Base-by-base conservation (phyloP, 1,284 basidiomycete genomes). In the Malassezia slooffiae region DNA sequence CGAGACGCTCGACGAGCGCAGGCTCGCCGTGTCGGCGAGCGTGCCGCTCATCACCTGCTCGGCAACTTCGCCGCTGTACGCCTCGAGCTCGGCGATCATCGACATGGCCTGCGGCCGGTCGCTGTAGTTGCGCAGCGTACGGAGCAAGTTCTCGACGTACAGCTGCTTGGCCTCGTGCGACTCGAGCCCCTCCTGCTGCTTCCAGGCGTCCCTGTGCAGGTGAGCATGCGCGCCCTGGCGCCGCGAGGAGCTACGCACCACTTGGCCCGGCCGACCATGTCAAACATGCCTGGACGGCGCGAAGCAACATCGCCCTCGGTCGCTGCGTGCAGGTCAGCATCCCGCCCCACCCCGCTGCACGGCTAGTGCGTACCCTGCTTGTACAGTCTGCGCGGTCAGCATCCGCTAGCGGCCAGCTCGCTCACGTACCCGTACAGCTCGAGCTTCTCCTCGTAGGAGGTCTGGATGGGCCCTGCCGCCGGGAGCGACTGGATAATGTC, bases 371-470 rank as follows among this genome's bases (percentile, higher is more conserved):
- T 9, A 60, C 61, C 61, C 46, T 71, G 70, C 49, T 71, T 71
- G 58, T 67, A 71, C 11, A 68, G 58, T 38, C 69, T 70, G 54
- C 17, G 10, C 1, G n/a, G 9, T 5, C 2, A 22, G 24, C 43
- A 49, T 20, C 34, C 38, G 41, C 34, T 40, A 44, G n/a, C 19
- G 10, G 4, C 24, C 20, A 19, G 6, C 11, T 6, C n/a, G 15
- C 28, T 15, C 5, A 43, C 52, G 23, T 41, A 82, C 80, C 86
- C 87, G 70, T 96, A 96, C 77, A 96, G 85, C 12, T 81, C 80
- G 8, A 96, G 74, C 70, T 96, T 96, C 70, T 95, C 90, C 60
- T 95, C 90, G 70, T 95, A 96, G 42, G 80, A 85, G 0, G 90
- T 95, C 72, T 95, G 89, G 55, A 95, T 90, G 30, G 89, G 87